A percentile compares a stretch with the other conserved stretches of the same genome.
These are phyloP conservation scores for Podospora pseudoanserina DNA, from an alignment of 495 filamentous ascomycete genomes.

Conservation along the genomic window DNA sequence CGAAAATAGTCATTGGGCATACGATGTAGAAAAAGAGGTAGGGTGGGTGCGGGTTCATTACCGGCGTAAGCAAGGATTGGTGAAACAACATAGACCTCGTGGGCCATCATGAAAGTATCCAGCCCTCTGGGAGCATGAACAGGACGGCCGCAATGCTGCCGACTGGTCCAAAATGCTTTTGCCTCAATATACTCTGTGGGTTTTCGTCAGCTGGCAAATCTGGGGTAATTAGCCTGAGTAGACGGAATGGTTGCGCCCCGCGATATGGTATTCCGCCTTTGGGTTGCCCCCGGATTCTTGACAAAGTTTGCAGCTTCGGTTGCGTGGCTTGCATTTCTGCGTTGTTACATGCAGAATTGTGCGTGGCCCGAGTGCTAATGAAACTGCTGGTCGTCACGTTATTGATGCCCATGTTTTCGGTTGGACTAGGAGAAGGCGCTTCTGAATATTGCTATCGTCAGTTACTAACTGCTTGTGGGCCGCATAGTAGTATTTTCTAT, in stretches of 20 bases:
- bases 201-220: slow-evolving; percentile 26
- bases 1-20: slow-evolving; percentile 11
- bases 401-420: too few species aligned
- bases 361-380: not conserved
- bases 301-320: slow-evolving; percentile 5
- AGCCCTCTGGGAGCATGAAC: slow-evolving; percentile 22
- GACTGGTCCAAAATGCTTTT: slow-evolving; percentile 31
- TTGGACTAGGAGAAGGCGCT: not conserved
- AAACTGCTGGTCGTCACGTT: not conserved
- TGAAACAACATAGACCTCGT: slow-evolving; percentile 16
- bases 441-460: not conserved
- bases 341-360: not conserved
- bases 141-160: slow-evolving; percentile 27
- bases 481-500: not conserved
- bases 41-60: not conserved
- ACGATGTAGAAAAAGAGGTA: slow-evolving; percentile 2
- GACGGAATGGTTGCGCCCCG: slow-evolving; percentile 6
- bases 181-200: slow-evolving; percentile 17
- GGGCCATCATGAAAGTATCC: slow-evolving; percentile 13
- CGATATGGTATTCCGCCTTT: slow-evolving; percentile 14
- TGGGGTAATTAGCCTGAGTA: slow-evolving; percentile 28
- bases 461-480: not conserved
- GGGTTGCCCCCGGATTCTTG: slow-evolving; percentile 5
- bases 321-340: not conserved
- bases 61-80: not conserved